These are phyloP conservation scores for Botrytis pseudocinerea DNA, from an alignment of 2,329 filamentous ascomycete genomes.

Conservation along the genomic window DNA sequence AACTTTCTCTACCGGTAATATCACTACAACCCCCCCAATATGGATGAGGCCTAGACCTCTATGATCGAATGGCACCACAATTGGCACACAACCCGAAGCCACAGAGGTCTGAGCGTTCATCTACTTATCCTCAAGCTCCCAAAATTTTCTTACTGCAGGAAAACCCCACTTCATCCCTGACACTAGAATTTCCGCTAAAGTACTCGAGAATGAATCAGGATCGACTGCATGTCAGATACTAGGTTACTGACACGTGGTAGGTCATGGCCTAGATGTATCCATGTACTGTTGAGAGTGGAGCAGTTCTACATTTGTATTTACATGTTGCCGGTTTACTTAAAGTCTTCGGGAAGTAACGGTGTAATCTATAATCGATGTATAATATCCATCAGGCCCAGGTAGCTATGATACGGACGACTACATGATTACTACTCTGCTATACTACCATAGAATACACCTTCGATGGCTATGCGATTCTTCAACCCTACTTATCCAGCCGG, in stretches of 20 bases:
- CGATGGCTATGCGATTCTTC: background rate
- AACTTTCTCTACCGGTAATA: background rate
- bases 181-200: background rate
- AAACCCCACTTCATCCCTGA: constrained; percentile 5
- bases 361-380: constrained; percentile 4
- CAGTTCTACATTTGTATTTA: background rate
- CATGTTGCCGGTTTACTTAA: background rate
- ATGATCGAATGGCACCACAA: constrained; percentile 3
- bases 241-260: constrained; percentile 23
- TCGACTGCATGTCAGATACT: constrained; percentile 24
- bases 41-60: background rate
- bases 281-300: constrained; percentile 4
- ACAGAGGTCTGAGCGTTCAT: constrained; percentile 7
- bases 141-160: background rate
- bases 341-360: constrained; percentile 11
- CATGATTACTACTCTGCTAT: constrained; percentile 4
- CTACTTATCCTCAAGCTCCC: constrained; percentile 7
- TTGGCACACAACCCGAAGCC: constrained; percentile 8
- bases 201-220: constrained; percentile 22
- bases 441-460: background rate
- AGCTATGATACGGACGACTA: background rate
- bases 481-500: background rate
- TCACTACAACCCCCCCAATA: background rate
- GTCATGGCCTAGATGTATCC: constrained; percentile 5
- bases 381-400: background rate